A percentile compares a stretch with the other conserved stretches of the same genome.
phyloP scores from a whole-genome alignment of 805 yeast genomes.

The Starmerella bombi region DNA sequence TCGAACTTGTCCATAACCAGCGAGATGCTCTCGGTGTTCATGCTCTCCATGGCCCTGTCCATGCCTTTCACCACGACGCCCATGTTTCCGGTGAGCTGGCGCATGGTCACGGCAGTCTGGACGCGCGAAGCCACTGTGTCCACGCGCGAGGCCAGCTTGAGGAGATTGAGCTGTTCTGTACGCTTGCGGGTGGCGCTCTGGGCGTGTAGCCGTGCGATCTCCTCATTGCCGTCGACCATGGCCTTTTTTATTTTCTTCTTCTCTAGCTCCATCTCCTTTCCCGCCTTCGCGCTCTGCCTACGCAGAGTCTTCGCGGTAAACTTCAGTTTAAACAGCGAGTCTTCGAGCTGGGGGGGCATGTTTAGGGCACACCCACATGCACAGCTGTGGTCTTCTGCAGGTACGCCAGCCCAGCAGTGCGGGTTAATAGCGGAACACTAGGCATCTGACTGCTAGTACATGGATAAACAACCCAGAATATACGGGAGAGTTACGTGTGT shows the following conservation, averaged over 20 bases:
- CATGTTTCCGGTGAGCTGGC: slow-evolving; percentile 89
- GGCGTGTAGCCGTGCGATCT: slow-evolving; percentile 87
- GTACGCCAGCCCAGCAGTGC: too few species aligned
- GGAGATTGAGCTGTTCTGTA: slow-evolving; percentile 68
- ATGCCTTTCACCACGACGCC: slow-evolving; percentile 82
- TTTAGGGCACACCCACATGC: too few species aligned
- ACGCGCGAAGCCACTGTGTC: slow-evolving; percentile 94
- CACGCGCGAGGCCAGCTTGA: slow-evolving; percentile 73
- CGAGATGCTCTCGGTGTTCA: slow-evolving; percentile 88
- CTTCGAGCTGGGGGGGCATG: slow-evolving; percentile 23
- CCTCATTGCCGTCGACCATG: slow-evolving; percentile 69
- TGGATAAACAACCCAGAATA: too few species aligned
- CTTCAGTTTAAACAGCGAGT: slow-evolving; percentile 28
- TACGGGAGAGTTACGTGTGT: too few species aligned
- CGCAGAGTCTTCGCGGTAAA: slow-evolving; percentile 90
- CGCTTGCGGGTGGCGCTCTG: slow-evolving; percentile 89
- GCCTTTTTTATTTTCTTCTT: slow-evolving; percentile 85
- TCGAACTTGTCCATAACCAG: slow-evolving; percentile 96
- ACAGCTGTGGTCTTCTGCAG: too few species aligned
- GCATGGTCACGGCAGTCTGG: slow-evolving; percentile 96
- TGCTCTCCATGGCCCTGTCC: slow-evolving; percentile 90
- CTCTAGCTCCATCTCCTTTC: slow-evolving; percentile 78
- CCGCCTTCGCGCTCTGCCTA: slow-evolving; percentile 80
- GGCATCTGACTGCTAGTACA: too few species aligned
- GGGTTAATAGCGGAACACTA: too few species aligned